These are phyloP conservation scores for Schizopora paradoxa DNA, from an alignment of 1,284 basidiomycete species.

Conservation along the genomic window DNA sequence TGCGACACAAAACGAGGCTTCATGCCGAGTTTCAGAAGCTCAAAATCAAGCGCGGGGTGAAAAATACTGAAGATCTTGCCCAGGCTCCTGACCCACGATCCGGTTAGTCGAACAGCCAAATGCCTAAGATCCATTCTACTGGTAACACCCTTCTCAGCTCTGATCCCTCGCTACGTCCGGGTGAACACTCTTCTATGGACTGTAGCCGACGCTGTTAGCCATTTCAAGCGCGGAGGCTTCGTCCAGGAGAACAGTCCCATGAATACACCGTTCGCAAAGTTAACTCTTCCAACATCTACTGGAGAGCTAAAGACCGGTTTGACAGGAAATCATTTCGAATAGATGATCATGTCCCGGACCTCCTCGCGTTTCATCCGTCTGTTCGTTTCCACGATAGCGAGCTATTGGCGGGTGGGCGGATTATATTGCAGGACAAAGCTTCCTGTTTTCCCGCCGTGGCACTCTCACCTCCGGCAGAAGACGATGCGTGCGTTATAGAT, in stretches of 20 bases:
- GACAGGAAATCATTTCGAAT: constrained; percentile 55
- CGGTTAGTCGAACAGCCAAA: constrained; percentile 36
- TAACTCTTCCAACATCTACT: constrained; percentile 22
- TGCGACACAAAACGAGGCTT: constrained; percentile 85
- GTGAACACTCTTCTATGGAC: constrained; percentile 76
- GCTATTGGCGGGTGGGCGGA: constrained; percentile 66
- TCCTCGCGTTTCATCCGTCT: constrained; percentile 72
- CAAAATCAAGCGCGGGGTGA: constrained; percentile 75
- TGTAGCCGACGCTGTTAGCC: constrained; percentile 49
- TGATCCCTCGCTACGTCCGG: constrained; percentile 80
- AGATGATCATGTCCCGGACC: constrained; percentile 76
- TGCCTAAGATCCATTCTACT: too few species aligned
- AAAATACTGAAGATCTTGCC: constrained; percentile 62
- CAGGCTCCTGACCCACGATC: constrained; percentile 53
- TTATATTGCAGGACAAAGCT: constrained; percentile 97
- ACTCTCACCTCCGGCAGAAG: constrained; percentile 54
- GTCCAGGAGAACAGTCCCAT: constrained; percentile 29
- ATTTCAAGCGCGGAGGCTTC: constrained; percentile 53
- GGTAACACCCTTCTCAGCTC: constrained; percentile 39
- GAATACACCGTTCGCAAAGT: constrained; percentile 50
- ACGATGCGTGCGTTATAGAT: constrained; percentile 70
- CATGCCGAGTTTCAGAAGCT: constrained; percentile 79
- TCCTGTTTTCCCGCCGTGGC: constrained; percentile 93
- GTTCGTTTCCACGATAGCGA: constrained; percentile 55
- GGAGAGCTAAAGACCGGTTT: background rate